Conservation (phyloP, 805 yeast genomes). For the Metschnikowia reukaufii region DNA sequence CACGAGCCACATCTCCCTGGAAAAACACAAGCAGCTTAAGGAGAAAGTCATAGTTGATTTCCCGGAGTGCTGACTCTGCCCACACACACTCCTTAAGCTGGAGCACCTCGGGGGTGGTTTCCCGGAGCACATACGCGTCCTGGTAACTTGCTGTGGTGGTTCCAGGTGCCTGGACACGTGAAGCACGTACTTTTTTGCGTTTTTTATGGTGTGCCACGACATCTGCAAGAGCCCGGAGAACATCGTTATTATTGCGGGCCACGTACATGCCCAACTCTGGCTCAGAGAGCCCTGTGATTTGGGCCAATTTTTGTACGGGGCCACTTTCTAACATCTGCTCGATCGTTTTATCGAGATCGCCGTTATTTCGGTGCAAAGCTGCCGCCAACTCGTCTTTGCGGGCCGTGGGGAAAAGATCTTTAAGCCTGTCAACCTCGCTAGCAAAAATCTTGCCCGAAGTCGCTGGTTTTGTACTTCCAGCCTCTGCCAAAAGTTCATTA, state of each 20-base stretch:
- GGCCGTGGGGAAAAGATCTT: slow-evolving; percentile 48
- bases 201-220: slow-evolving; percentile 25
- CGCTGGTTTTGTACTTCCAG: neutral
- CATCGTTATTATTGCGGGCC: slow-evolving; percentile 27
- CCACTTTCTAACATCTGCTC: slow-evolving; percentile 17
- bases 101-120: slow-evolving; percentile 16
- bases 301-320: slow-evolving; percentile 4
- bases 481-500: slow-evolving; percentile 25
- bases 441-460: slow-evolving; percentile 7
- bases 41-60: slow-evolving; percentile 41
- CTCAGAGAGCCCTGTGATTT: slow-evolving; percentile 6
- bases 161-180: slow-evolving; percentile 12
- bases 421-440: slow-evolving; percentile 25
- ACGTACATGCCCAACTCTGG: slow-evolving; percentile 18
- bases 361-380: slow-evolving; percentile 28
- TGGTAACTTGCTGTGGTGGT: neutral
- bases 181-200: slow-evolving; percentile 10
- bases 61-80: slow-evolving; percentile 32
- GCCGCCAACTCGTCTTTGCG: slow-evolving; percentile 29
- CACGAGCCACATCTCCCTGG: slow-evolving; percentile 43
- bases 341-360: slow-evolving; percentile 31
- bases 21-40: slow-evolving; percentile 40
- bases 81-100: slow-evolving; percentile 10
- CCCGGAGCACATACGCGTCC: slow-evolving; percentile 22
- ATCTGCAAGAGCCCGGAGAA: slow-evolving; percentile 36